A percentile compares a stretch with the other conserved stretches of the same genome.
Conservation (phyloP, 2,329 filamentous ascomycete genomes). For the Hortaea sp. region DNA sequence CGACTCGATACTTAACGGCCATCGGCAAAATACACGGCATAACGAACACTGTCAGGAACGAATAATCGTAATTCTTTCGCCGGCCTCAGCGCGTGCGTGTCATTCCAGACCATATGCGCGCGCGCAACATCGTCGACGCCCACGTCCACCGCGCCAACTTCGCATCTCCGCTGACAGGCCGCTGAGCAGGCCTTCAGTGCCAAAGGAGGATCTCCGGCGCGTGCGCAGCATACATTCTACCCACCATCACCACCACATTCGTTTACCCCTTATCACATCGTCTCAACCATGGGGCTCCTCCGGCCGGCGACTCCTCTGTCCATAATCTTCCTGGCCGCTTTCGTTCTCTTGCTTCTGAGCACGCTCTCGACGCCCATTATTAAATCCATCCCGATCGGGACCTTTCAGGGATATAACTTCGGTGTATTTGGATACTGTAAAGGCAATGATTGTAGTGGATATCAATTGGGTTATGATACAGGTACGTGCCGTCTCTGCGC, state of each 20-base stretch:
- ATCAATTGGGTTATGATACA: slow-evolving; percentile 77
- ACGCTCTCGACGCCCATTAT: slow-evolving; percentile 89
- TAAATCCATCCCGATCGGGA: slow-evolving; percentile 71
- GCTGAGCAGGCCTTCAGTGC: background rate
- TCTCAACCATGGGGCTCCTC: slow-evolving; percentile 53
- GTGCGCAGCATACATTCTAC: background rate
- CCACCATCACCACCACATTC: slow-evolving; percentile 2
- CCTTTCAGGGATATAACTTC: slow-evolving; percentile 66
- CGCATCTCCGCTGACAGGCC: background rate
- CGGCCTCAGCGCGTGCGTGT: too few relatives aligned
- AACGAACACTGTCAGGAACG: too few relatives aligned
- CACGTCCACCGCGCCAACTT: too few relatives aligned
- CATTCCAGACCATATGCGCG: too few relatives aligned
- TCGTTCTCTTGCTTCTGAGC: slow-evolving; percentile 73
- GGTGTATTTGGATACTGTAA: slow-evolving; percentile 89
- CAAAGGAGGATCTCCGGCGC: background rate
- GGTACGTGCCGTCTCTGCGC: slow-evolving; percentile 43
- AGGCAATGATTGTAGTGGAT: slow-evolving; percentile 53
- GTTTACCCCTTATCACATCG: background rate
- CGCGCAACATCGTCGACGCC: too few relatives aligned
- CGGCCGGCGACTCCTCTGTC: slow-evolving; percentile 87
- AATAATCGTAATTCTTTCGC: too few relatives aligned
- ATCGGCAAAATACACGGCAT: too few relatives aligned
- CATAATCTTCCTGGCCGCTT: slow-evolving; percentile 73
- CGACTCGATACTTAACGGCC: too few relatives aligned